Conservation (phyloP, 192 early-diverging fungal species). For the Coemansia sp. region DNA sequence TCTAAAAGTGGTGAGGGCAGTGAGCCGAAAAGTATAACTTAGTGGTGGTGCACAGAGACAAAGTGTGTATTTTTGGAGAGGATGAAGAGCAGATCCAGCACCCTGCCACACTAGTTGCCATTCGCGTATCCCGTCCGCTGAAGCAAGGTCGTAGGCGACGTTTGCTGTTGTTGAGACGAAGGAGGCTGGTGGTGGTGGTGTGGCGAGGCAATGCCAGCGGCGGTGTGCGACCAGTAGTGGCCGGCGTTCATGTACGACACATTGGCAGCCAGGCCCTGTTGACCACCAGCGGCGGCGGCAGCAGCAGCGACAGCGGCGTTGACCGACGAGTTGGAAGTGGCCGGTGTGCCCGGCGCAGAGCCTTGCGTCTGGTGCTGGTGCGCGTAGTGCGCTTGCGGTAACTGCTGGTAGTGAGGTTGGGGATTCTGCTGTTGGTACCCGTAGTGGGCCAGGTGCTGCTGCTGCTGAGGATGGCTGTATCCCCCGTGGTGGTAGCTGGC, state of each 20-base stretch:
- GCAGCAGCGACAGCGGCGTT: constrained; percentile 33
- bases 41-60: background rate
- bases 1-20: background rate
- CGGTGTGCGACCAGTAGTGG: constrained; percentile 33
- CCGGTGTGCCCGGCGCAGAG: constrained; percentile 21
- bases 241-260: constrained; percentile 38
- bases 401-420: constrained; percentile 20
- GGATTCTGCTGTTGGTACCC: constrained; percentile 25
- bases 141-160: constrained; percentile 18
- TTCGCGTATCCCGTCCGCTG: constrained; percentile 45
- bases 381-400: constrained; percentile 12
- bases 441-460: constrained; percentile 40
- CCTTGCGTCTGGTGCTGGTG: constrained; percentile 25
- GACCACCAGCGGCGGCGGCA: constrained; percentile 24
- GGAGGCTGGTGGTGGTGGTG: constrained; percentile 29
- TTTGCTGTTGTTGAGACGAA: constrained; percentile 24
- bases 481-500: constrained; percentile 47
- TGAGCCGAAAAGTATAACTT: background rate
- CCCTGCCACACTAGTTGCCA: constrained; percentile 10
- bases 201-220: constrained; percentile 30
- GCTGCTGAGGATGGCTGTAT: constrained; percentile 25
- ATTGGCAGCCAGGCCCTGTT: constrained; percentile 17
- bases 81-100: background rate
- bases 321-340: constrained; percentile 24
- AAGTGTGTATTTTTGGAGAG: constrained; percentile 11